These are phyloP conservation scores for Penicillium expansum DNA, from an alignment of 2,329 filamentous ascomycete species.

Conservation along the genomic window DNA sequence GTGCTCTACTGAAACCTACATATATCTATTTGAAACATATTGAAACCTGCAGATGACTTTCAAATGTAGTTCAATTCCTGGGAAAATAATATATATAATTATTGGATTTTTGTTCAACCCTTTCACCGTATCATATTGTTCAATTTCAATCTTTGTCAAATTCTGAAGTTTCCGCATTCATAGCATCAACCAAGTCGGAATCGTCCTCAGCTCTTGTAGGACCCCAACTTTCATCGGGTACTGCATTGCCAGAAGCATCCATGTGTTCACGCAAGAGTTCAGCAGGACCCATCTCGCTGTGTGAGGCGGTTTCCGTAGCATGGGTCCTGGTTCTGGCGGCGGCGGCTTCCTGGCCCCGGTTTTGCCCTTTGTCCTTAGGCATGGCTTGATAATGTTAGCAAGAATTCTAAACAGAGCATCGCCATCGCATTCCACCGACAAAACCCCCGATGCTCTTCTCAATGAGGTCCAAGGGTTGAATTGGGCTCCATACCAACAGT, in stretches of 20 bases:
- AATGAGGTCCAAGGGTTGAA: not conserved
- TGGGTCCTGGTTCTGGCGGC: not conserved
- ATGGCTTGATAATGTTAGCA: not conserved
- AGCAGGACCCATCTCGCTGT: constrained; percentile 26
- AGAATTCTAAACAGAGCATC: not conserved
- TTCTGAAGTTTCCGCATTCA: constrained; percentile 29
- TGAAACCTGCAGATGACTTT: not conserved
- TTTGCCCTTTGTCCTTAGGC: not conserved
- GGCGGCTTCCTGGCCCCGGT: not conserved
- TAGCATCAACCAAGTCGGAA: constrained; percentile 32
- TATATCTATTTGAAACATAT: not conserved
- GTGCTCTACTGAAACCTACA: not conserved
- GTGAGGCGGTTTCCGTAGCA: constrained; percentile 5
- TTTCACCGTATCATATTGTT: not conserved
- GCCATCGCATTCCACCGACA: not conserved
- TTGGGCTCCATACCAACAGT: not conserved
- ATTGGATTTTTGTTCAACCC: not conserved
- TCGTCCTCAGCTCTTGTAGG: constrained; percentile 15
- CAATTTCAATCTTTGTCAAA: constrained; percentile 16
- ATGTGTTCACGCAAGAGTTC: constrained; percentile 32
- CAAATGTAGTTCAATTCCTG: not conserved
- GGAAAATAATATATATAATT: not conserved
- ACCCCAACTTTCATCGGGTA: constrained; percentile 28
- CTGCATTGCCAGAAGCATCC: constrained; percentile 33
- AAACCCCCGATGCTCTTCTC: not conserved